Base-by-base conservation (phyloP, 305 asterid species). In the Stenogyne calaminthoides region DNA sequence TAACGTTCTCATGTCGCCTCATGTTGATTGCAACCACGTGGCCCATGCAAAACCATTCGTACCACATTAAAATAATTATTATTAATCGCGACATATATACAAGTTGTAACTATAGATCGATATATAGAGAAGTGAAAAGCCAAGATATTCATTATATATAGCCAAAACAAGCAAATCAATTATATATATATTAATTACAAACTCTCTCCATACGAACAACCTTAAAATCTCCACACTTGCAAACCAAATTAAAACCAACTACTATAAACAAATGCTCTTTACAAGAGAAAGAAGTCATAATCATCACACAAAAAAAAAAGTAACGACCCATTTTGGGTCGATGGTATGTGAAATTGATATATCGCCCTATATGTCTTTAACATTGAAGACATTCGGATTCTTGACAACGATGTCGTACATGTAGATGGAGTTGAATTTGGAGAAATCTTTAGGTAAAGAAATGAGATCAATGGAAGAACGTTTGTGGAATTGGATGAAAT, bases 341-440 rank as follows among this genome's bases (percentile, higher is more conserved):
- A 22, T 22, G 1, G 25, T 22, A 22, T 0, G 25, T 22, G 25
- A 25, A 25, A 25, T 25, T 25, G 29, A 25, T 25, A 22, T 22
- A 22, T 25, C 29, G 2, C 3, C 29, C 71, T 65, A 85, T 32
- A 81, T 74, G 76, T 90, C 98, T 1, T 92, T 84, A 29, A 93
- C 98, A 36, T 91, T 97, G 73, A 93, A 93, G 75, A 91, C 55
- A 36, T 88, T 93, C 8, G 98, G 98, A 46, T 89, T 93, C 81
- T 93, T 93, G 70, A 91, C 88, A 14, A 90, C 98, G 75, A 93
- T 86, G 71, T 92, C 98, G 76, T 93, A 90, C 98, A 93, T 90
- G 78, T 93, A 81, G 36, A 93, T 52, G 67, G 98, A 86, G 61
- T 42, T 91, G 85, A 93, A 93, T 81, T 84, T 89, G 78, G 84